These are phyloP conservation scores for Gossypium rotundifolium DNA, from an alignment of 345 rosid genomes.

Conservation along the genomic window DNA sequence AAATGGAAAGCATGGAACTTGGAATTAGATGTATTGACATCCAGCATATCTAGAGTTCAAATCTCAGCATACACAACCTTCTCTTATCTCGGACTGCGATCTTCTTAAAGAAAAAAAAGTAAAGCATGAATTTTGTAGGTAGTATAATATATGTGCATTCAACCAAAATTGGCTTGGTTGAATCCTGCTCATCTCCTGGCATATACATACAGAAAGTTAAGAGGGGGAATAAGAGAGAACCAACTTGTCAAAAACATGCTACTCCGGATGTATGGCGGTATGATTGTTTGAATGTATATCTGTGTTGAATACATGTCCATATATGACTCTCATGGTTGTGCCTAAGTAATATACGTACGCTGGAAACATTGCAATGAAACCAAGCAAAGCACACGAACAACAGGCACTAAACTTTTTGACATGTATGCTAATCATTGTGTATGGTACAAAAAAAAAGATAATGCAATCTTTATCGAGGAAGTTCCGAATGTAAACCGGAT, in stretches of 20 bases:
- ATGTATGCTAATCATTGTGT: not conserved
- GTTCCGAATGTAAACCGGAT: not conserved
- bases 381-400: not conserved
- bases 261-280: too few relatives aligned
- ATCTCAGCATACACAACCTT: not conserved
- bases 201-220: not conserved
- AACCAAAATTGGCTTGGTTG: not conserved
- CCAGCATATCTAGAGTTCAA: not conserved
- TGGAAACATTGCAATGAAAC: not conserved
- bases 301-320: too few relatives aligned
- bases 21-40: not conserved
- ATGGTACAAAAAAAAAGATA: not conserved
- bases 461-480: not conserved
- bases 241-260: too few relatives aligned
- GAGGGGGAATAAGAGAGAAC: too few relatives aligned
- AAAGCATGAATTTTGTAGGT: too few relatives aligned
- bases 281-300: too few relatives aligned
- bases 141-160: not conserved
- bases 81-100: too few relatives aligned
- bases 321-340: too few relatives aligned
- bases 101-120: too few relatives aligned
- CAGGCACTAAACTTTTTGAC: not conserved
- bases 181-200: not conserved
- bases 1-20: not conserved
- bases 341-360: not conserved